These are phyloP conservation scores for Aureobasidium leucospermi DNA, from an alignment of 2,329 filamentous ascomycete genomes.

Conservation along the genomic window DNA sequence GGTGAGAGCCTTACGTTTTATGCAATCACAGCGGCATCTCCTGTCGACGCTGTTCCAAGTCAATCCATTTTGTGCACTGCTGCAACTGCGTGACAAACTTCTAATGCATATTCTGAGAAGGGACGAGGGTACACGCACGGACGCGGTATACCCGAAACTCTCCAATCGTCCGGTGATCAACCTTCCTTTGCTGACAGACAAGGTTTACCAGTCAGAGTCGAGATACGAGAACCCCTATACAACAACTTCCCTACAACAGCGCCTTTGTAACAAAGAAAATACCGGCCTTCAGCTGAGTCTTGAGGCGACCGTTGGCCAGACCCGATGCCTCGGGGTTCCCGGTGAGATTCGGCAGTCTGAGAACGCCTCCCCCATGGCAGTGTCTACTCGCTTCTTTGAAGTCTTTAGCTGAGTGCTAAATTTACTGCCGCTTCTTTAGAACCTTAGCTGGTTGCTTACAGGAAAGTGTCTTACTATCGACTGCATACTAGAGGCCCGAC, in stretches of 20 bases:
- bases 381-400: background rate
- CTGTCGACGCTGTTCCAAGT: too few relatives aligned
- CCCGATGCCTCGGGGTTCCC: background rate
- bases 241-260: background rate
- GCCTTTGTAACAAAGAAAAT: background rate
- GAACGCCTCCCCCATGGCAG: background rate
- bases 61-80: too few relatives aligned
- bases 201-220: background rate
- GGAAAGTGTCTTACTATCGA: background rate
- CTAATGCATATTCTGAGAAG: too few relatives aligned
- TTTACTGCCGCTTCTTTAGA: background rate
- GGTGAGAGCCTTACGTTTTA: too few relatives aligned
- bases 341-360: background rate
- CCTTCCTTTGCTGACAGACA: background rate
- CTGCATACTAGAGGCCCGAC: too few relatives aligned
- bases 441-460: background rate
- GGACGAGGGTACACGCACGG: background rate
- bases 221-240: background rate
- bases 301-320: background rate
- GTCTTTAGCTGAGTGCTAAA: background rate
- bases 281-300: background rate
- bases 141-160: background rate
- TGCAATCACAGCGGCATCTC: too few relatives aligned
- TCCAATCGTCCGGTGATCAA: background rate
- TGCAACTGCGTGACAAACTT: too few relatives aligned